These are phyloP conservation scores for Leccinum huronense DNA, from an alignment of 1,284 basidiomycete genomes.

Conservation along the genomic window DNA sequence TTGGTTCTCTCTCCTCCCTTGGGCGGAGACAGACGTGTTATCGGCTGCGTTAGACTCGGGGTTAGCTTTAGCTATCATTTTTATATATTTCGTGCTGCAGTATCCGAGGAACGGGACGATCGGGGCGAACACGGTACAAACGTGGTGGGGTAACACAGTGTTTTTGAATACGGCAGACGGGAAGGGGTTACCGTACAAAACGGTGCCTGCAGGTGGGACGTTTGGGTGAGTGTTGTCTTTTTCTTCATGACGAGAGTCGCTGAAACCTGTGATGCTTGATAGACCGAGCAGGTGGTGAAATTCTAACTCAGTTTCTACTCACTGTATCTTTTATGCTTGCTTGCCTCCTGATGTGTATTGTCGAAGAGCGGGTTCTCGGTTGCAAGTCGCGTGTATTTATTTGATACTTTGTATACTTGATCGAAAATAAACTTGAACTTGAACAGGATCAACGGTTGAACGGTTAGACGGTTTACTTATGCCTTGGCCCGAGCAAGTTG, in stretches of 20 bases:
- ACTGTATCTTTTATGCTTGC: too few species aligned
- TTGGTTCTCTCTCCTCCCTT: neutral
- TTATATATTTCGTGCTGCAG: slow-evolving; percentile 69
- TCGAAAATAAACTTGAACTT: too few species aligned
- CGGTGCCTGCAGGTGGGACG: slow-evolving; percentile 33
- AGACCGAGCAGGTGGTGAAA: neutral
- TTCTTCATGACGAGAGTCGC: neutral
- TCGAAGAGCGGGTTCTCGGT: too few species aligned
- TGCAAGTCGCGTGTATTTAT: too few species aligned
- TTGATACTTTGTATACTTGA: too few species aligned
- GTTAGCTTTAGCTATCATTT: slow-evolving; percentile 49
- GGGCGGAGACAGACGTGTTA: slow-evolving; percentile 39
- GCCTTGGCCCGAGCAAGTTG: too few species aligned
- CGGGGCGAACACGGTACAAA: slow-evolving; percentile 50
- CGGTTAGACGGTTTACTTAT: too few species aligned
- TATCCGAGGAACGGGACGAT: slow-evolving; percentile 64
- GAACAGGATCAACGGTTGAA: too few species aligned
- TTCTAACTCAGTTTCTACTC: neutral
- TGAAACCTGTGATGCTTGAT: neutral
- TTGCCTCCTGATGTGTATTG: too few species aligned
- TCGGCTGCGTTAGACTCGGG: slow-evolving; percentile 52
- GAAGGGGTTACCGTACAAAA: slow-evolving; percentile 26
- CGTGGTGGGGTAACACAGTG: slow-evolving; percentile 74
- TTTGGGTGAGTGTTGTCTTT: slow-evolving; percentile 38
- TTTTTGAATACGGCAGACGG: slow-evolving; percentile 46